Evolutionary conservation across 108 stramenopile genomes (phyloP), one percentile per base, ranked within the genome.

Genomic region (Nitzschia palea): DNA sequence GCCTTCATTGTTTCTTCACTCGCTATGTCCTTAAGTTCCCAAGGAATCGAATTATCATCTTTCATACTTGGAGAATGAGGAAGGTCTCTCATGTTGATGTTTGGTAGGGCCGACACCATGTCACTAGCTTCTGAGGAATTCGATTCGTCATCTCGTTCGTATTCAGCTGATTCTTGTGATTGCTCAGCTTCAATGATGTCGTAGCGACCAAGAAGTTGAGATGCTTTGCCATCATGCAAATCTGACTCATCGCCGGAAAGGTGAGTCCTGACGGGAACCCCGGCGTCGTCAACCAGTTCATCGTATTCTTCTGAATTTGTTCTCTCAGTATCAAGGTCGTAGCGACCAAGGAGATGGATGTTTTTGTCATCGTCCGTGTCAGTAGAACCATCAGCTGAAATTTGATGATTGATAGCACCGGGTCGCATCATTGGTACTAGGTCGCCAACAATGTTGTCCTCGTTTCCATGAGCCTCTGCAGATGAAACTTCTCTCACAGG

Each of bases 1-100:
- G 72, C 72, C 40, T 63, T 55, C 63, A 73, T 58, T 1, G 72
- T 73, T 27, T 73, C 72, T 44, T 73, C 72, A 30, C 72, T 73
- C 12, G 72, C 72, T 43, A 73, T 64, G 27, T 63, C 63, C 27
- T 52, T 30, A 10, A 73, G 45, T 5, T 63, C 72, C 72, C 72
- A 73, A 23, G 63, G 48, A 47, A 56, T 20, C 1, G 52, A 57
- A 44, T 35, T 34, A 52, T 45, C 55, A 51, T 56, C 57, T 35
- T 65, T 65, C 65, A 65, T 54, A 29, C 65, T 65, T 26, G 65
- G 65, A 35, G 65, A 65, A 40, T 51, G 52, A 15, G 65, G 65
- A 65, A 65, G 65, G 28, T 65, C 36, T 36, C 43, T 65, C 17
- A 37, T 20, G 4, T 20, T 35, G 29, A 40, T 37, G 1, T 5